Percentiles rank a stretch among this genome's conserved stretches.
Conservation (phyloP, 1,284 basidiomycete genomes). For the Limonomyces culmigenus region DNA sequence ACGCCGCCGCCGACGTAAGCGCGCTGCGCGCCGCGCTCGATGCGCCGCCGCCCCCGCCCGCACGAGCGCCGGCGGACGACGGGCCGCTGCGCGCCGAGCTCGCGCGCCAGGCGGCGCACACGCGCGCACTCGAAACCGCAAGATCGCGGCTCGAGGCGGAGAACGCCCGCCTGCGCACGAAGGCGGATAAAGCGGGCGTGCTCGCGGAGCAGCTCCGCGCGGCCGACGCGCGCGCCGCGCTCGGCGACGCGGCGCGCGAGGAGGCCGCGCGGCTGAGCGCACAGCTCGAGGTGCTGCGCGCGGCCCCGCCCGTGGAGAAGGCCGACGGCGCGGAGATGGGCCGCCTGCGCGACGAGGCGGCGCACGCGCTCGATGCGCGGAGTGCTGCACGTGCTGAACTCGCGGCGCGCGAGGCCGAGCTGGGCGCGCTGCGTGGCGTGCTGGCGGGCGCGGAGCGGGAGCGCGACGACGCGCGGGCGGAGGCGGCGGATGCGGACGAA, state of each 20-base stretch:
- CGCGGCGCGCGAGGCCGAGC: constrained; percentile 39
- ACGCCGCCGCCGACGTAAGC: no score
- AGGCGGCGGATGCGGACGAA: constrained; percentile 23
- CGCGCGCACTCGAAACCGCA: constrained; percentile 42
- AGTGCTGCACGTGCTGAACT: constrained; percentile 42
- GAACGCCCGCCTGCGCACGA: constrained; percentile 31
- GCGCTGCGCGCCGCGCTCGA: no score
- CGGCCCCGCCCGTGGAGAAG: constrained; percentile 10
- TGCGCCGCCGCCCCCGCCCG: no score
- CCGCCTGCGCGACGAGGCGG: constrained; percentile 34
- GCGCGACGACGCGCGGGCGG: constrained; percentile 18
- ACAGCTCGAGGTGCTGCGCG: constrained; percentile 30
- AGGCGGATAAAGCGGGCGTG: constrained; percentile 46
- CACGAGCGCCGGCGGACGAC: no score
- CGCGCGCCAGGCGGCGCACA: constrained; percentile 39
- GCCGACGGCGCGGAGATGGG: constrained; percentile 21
- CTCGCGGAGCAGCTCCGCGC: constrained; percentile 58
- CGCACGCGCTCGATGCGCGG: constrained; percentile 25
- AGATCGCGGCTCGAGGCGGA: constrained; percentile 44
- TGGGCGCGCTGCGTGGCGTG: constrained; percentile 13
- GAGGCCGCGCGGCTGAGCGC: constrained; percentile 39
- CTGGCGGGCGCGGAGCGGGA: constrained; percentile 15
- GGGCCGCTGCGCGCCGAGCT: constrained; percentile 50
- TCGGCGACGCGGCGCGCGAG: constrained; percentile 38
- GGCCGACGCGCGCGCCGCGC: constrained; percentile 36